Percentiles rank a stretch among this genome's conserved stretches.
Conservation (phyloP, 2,329 filamentous ascomycete species). For the Ciborinia camelliae region DNA sequence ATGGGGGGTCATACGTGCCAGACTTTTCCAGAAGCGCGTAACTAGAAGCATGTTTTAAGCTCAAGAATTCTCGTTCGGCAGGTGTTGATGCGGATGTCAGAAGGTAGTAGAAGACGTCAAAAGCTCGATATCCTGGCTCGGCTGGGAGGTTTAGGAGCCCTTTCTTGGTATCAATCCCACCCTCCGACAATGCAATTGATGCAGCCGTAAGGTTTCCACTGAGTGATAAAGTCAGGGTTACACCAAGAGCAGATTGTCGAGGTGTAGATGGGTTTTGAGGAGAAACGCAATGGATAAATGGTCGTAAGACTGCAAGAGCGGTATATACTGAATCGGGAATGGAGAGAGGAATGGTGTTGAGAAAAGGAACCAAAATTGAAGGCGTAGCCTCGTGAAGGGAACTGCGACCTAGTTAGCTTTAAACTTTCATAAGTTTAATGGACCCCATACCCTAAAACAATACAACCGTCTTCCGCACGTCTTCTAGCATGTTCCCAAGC, state of each 20-base stretch:
- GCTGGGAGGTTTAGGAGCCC: slow-evolving; percentile 78
- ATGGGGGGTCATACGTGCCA: slow-evolving; percentile 78
- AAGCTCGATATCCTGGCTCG: slow-evolving; percentile 81
- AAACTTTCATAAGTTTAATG: background rate
- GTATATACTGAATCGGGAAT: slow-evolving; percentile 74
- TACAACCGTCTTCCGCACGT: slow-evolving; percentile 91
- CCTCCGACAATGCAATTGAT: slow-evolving; percentile 74
- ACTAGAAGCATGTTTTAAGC: slow-evolving; percentile 69
- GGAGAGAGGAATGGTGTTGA: slow-evolving; percentile 74
- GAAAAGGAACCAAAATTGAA: slow-evolving; percentile 76
- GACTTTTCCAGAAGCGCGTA: slow-evolving; percentile 81
- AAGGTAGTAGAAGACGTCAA: slow-evolving; percentile 97
- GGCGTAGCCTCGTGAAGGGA: slow-evolving; percentile 87
- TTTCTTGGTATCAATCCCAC: slow-evolving; percentile 78
- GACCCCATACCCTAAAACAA: slow-evolving; percentile 72
- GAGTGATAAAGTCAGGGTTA: slow-evolving; percentile 78
- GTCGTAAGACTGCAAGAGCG: slow-evolving; percentile 75
- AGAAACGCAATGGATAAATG: slow-evolving; percentile 84
- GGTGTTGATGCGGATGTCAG: slow-evolving; percentile 86
- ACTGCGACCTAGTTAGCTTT: slow-evolving; percentile 44
- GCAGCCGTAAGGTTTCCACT: slow-evolving; percentile 74
- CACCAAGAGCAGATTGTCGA: slow-evolving; percentile 75
- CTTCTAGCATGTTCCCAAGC: slow-evolving; percentile 96
- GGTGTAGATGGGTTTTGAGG: slow-evolving; percentile 83
- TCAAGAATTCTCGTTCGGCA: slow-evolving; percentile 83